A percentile compares a stretch with the other conserved stretches of the same genome.
Conservation (phyloP, 192 early-diverging fungal genomes). For the Diversispora epigaea region DNA sequence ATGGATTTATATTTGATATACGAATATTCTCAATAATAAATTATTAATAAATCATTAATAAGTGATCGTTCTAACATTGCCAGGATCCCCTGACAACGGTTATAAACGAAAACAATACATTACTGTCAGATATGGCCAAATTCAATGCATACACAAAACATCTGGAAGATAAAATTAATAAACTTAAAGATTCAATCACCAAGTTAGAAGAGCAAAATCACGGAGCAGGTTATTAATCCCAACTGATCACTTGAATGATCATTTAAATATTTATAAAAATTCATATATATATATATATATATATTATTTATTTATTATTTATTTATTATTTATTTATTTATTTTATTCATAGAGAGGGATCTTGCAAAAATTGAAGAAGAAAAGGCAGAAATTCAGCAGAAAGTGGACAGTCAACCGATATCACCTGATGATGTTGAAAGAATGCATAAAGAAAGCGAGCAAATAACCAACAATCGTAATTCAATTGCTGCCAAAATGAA, state of each 20-base stretch:
- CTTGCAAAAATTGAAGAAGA: slow-evolving; percentile 51
- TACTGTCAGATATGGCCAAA: slow-evolving; percentile 63
- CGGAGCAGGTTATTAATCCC: not conserved
- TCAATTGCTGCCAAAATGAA: slow-evolving; percentile 53
- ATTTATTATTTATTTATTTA: not conserved
- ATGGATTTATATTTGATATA: too few species aligned
- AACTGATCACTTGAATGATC: too few species aligned
- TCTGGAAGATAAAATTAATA: slow-evolving; percentile 16
- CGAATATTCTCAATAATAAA: slow-evolving; percentile 19
- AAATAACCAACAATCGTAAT: slow-evolving; percentile 57
- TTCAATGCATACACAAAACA: slow-evolving; percentile 49
- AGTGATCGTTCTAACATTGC: not conserved
- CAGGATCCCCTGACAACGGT: slow-evolving; percentile 55
- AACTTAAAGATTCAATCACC: slow-evolving; percentile 23
- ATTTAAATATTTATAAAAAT: too few species aligned
- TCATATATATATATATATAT: not conserved
- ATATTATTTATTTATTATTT: not conserved
- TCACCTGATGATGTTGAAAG: slow-evolving; percentile 77
- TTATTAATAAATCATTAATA: not conserved
- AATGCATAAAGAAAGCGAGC: slow-evolving; percentile 76
- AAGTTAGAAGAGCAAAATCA: slow-evolving; percentile 55
- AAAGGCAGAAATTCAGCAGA: slow-evolving; percentile 54
- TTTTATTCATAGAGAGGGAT: not conserved
- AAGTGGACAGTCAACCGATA: slow-evolving; percentile 74
- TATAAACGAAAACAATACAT: slow-evolving; percentile 53